Base-by-base conservation (phyloP, 1,284 basidiomycete genomes). In the Tilletiaria anomala region DNA sequence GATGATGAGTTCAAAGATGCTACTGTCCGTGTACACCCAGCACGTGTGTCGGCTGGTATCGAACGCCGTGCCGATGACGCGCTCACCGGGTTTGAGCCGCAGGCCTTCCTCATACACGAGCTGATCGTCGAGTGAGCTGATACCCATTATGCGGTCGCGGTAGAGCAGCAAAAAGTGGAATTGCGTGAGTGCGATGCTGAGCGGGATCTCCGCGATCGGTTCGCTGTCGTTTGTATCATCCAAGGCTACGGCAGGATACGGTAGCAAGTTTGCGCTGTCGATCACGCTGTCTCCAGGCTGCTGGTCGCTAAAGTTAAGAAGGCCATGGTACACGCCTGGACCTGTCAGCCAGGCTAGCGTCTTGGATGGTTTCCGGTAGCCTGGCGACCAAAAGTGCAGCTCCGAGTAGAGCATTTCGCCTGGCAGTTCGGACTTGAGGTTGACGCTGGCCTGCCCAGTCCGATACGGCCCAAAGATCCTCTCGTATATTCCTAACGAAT, bases 131-230 rank as follows among this genome's bases (percentile, higher is more conserved):
- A 96, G 72, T 11, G 29, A 26, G 36, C 36, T 37, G 4, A 24
- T 24, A 16, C 21, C 36, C 6, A 37, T 37, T 12, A 32, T 74
- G 24, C 79, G 74, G 61, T 91, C 82, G 24, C 73, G 71, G 68
- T 88, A 94, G 1, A 97, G 72, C 11, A 96, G 68, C 17, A 97
- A 71, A 63, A 88, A 85, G 61, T 97, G 91, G 65, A 87, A 93
- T 63, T 91, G 83, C 0, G 88, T 93, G 44, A 93, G 70, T 12
- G 79, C 76, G 56, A 93, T 78, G 3, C 84, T 83, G 6, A 79
- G 60, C 17, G 53, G 59, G 22, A 54, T 54, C 42, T 59, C 54
- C 32, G 54, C 47, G 20, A 53, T 42, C 8, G 51, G 38, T 14
- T 41, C 32, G n/a, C n/a, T n/a, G n/a, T n/a, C n/a, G n/a, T n/a